These are phyloP conservation scores for Polytrichum commune DNA, from an alignment of 225 moss, liverwort and hornwort genomes.

Conservation along the genomic window DNA sequence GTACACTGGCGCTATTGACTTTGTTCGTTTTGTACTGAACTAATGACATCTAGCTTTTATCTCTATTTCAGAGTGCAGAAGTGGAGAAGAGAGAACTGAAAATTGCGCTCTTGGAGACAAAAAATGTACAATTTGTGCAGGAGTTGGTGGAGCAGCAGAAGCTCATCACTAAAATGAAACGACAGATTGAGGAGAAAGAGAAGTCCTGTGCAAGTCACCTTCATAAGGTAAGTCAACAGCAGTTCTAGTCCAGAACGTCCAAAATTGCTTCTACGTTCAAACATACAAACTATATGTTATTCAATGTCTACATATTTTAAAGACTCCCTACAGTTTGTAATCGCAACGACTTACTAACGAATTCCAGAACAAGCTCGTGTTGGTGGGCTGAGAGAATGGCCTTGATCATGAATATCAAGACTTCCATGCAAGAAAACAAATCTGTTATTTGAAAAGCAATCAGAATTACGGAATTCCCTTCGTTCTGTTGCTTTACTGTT, in stretches of 20 bases:
- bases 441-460: background rate
- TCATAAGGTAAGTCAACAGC: slow-evolving; percentile 50
- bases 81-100: slow-evolving; percentile 57
- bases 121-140: slow-evolving; percentile 71
- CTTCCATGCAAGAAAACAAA: too few species aligned
- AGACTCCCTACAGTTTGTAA: too few species aligned
- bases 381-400: too few species aligned
- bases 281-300: too few species aligned
- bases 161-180: slow-evolving; percentile 52
- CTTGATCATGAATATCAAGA: too few species aligned
- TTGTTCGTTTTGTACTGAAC: background rate
- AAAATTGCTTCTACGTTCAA: too few species aligned
- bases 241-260: too few species aligned
- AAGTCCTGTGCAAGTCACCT: slow-evolving; percentile 54
- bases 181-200: slow-evolving; percentile 60
- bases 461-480: background rate
- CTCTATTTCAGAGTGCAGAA: slow-evolving; percentile 40
- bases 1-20: background rate
- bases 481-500: background rate
- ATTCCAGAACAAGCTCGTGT: too few species aligned
- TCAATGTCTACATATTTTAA: too few species aligned
- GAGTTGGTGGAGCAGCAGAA: slow-evolving; percentile 86
- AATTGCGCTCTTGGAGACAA: slow-evolving; percentile 58
- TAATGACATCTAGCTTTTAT: background rate
- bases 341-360: too few species aligned